Base-by-base conservation (phyloP, 805 yeast species). In the Saccharomycopsis olivae region DNA sequence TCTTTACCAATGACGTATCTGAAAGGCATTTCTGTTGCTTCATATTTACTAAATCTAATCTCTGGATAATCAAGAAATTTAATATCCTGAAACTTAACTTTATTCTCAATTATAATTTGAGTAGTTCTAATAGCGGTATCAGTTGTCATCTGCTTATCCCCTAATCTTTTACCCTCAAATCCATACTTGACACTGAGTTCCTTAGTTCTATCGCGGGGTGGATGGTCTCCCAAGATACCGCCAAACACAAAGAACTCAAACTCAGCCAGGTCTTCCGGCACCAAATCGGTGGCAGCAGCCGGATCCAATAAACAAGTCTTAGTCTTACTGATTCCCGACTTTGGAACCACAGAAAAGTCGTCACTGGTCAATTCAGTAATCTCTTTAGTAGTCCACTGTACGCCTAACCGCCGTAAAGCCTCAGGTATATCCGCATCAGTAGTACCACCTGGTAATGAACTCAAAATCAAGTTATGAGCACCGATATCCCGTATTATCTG, bases 11-110 rank as follows among this genome's bases (percentile, higher is more conserved):
- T 60, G 14, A 89, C 80, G 53, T 89, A 89, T 55, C 98, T 70
- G 64, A 89, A 89, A 2, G 98, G 98, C 98, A 89, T 89, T 56
- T 89, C 96, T 0, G 96, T 87, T 3, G 94, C 83, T 59, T 92
- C 98, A 53, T 83, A 75, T 56, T 79, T 80, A 59, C 68, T 79
- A 64, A 83, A 89, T 55, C 86, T 74, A 51, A 89, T 80, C 59
- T 89, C 97, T 3, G 98, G 98, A 56, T 84, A 87, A 57, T 92
- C 97, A 38, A 89, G 75, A 56, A 85, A 89, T 41, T 73, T 71
- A 47, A 92, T 85, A 38, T 82, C 72, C 47, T 81, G 83, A 51
- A 89, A 82, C 18, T 58, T 55, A 1, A 51, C 63, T 39, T 68
- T 61, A 32, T 71, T 69, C 43, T 77, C 75, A n/a, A 85, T 64